Conservation (phyloP, 2,329 filamentous ascomycete species). For the Raffaelea arxii region DNA sequence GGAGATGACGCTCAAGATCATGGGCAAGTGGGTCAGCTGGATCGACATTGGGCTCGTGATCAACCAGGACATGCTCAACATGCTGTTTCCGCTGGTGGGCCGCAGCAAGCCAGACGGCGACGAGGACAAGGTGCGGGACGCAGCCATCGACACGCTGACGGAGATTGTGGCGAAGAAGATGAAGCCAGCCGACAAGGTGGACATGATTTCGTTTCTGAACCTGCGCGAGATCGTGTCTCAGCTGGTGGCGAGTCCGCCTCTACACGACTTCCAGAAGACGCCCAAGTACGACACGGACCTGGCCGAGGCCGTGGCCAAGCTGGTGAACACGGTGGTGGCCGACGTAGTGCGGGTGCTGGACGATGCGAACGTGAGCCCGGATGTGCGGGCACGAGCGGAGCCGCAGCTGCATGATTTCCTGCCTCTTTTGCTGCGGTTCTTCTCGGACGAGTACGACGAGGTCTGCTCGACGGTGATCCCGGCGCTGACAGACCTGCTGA, state of each 20-base stretch:
- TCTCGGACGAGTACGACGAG: slow-evolving; percentile 96
- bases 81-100: slow-evolving; percentile 81
- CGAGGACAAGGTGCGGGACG: slow-evolving; percentile 75
- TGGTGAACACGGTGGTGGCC: slow-evolving; percentile 81
- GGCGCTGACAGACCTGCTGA: slow-evolving; percentile 83
- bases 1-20: slow-evolving; percentile 81
- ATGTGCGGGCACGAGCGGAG: slow-evolving; percentile 65
- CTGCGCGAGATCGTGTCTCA: slow-evolving; percentile 76
- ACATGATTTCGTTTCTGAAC: slow-evolving; percentile 86
- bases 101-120: slow-evolving; percentile 52
- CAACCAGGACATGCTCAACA: slow-evolving; percentile 75
- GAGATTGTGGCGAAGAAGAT: slow-evolving; percentile 98
- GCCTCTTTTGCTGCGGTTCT: slow-evolving; percentile 82
- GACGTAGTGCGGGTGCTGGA: slow-evolving; percentile 86
- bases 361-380: slow-evolving; percentile 47
- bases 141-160: slow-evolving; percentile 87
- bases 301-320: slow-evolving; percentile 86
- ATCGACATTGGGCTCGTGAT: slow-evolving; percentile 93
- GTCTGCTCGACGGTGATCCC: slow-evolving; percentile 94
- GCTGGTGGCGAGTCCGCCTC: slow-evolving; percentile 71
- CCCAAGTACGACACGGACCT: slow-evolving; percentile 90
- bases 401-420: slow-evolving; percentile 75
- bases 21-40: slow-evolving; percentile 98
- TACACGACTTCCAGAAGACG: slow-evolving; percentile 70
- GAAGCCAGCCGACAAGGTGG: slow-evolving; percentile 85